Conservation (phyloP, 305 asterid species). For the Galium porrigens region DNA sequence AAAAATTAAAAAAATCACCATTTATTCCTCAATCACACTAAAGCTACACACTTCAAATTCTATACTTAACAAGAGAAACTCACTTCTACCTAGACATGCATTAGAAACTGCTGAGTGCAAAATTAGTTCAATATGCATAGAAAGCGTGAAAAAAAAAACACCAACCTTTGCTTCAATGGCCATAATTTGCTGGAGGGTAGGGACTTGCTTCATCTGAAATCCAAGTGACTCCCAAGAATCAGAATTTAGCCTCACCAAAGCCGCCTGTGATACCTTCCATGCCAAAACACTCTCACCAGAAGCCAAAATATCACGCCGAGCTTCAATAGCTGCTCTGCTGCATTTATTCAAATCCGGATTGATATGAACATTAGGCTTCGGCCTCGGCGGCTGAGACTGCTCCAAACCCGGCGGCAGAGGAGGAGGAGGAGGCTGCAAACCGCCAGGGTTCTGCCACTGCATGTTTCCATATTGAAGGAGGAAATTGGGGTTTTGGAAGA, state of each 20-base stretch:
- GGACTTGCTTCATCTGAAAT: conserved; percentile 60
- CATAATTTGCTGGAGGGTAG: conserved; percentile 43
- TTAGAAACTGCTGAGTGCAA: neutral
- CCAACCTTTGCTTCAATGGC: conserved; percentile 62
- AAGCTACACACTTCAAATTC: neutral
- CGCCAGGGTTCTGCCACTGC: conserved; percentile 20
- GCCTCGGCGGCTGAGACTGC: conserved; percentile 19
- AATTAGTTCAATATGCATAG: neutral
- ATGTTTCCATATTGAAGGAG: conserved; percentile 2
- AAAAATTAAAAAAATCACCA: neutral
- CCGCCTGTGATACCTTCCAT: conserved; percentile 71
- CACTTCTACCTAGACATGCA: too few species aligned
- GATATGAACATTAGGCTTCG: conserved; percentile 13
- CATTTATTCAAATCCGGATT: conserved; percentile 31
- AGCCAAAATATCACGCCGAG: conserved; percentile 31
- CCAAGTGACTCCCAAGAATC: conserved; percentile 82
- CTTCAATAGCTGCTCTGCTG: conserved; percentile 43
- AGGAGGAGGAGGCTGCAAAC: conserved; percentile 16
- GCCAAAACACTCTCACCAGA: conserved; percentile 42
- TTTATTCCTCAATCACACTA: neutral
- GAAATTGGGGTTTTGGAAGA: conserved; percentile 19
- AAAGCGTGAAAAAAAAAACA: neutral
- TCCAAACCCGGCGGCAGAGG: conserved; percentile 15
- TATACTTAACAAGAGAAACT: neutral
- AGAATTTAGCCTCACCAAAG: conserved; percentile 34